Evolutionary conservation across 495 filamentous ascomycete genomes (phyloP), one percentile per base, ranked within the genome.

Genomic region (Penicilliopsis zonata): DNA sequence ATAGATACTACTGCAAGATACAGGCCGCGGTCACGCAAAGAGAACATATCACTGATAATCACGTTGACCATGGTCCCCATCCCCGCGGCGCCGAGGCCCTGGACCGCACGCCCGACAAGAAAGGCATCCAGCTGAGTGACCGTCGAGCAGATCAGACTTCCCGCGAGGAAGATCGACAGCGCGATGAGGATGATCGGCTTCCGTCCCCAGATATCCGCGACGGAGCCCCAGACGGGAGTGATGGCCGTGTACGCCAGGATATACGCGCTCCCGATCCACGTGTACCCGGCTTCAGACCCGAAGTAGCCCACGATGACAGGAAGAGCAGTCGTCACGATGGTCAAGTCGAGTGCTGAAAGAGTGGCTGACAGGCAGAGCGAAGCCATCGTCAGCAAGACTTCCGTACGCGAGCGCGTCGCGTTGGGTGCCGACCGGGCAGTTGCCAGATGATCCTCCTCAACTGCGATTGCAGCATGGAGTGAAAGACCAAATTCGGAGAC

Each of bases 201-300:
- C 10, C 80, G 72, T 2, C 82, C 81, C 62, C 69, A 84, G 26
- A 85, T 85, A 43, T 86, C 81, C 16, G 65, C 69, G 23, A 81
- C 51, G 44, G 76, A 77, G 20, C 74, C 78, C 78, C 78, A 81
- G 36, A 67, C 53, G 0, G 77, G 77, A 12, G 66, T 71, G 1
- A 64, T 57, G 2, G 75, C 67, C 7, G 71, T 54, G 43, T 61
- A 66, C n/a, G 69, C 70, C 1, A 83, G 66, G 13, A 70, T 54
- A 43, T 70, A 76, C 9, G 67, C 61, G 20, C 59, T 64, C 1
- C 70, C 72, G 38, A 80, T 74, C 76, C 76, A 80, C 14, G 68
- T 72, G 41, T 79, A 80, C 9, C 67, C 69, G 8, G 66, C 52
- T 19, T 56, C 60, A 30, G 63, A 60, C 8, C 62, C 37, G 48